phyloP scores from a whole-genome alignment of 768 basidiomycete genomes.

The Lentinula lateritia region DNA sequence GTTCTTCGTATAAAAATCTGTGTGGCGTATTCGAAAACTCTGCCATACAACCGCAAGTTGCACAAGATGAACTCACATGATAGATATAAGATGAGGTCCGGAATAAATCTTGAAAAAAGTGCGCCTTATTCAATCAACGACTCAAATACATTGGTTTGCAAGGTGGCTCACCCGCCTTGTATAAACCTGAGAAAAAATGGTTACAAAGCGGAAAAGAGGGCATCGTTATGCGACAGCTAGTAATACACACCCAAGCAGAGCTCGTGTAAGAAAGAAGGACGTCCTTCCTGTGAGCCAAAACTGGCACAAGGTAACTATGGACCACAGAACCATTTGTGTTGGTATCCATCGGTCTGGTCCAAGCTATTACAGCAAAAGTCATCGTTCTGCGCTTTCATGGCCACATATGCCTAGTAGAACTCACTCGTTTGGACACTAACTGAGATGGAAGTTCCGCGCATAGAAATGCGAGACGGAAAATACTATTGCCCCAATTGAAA shows the following conservation, averaged over 20 bases:
- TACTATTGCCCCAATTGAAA: conserved; percentile 50
- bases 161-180: conserved; percentile 37
- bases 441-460: conserved; percentile 59
- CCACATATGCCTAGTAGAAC: conserved; percentile 7
- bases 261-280: conserved; percentile 43
- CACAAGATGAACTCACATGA: conserved; percentile 36
- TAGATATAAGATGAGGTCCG: conserved; percentile 56
- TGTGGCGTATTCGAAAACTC: background rate
- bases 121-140: too few relatives aligned
- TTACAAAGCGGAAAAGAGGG: background rate
- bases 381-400: background rate
- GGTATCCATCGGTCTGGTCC: conserved; percentile 66
- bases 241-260: conserved; percentile 35
- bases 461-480: conserved; percentile 48
- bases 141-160: too few relatives aligned
- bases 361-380: conserved; percentile 23
- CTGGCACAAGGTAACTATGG: conserved; percentile 44
- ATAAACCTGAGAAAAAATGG: conserved; percentile 23
- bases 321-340: conserved; percentile 51
- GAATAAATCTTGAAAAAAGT: conserved; percentile 36
- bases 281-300: conserved; percentile 52
- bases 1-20: conserved; percentile 56
- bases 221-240: background rate
- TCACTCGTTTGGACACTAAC: conserved; percentile 51
- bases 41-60: background rate